Conservation (phyloP, 352 stramenopile species). For the Thalassiosira hispida region DNA sequence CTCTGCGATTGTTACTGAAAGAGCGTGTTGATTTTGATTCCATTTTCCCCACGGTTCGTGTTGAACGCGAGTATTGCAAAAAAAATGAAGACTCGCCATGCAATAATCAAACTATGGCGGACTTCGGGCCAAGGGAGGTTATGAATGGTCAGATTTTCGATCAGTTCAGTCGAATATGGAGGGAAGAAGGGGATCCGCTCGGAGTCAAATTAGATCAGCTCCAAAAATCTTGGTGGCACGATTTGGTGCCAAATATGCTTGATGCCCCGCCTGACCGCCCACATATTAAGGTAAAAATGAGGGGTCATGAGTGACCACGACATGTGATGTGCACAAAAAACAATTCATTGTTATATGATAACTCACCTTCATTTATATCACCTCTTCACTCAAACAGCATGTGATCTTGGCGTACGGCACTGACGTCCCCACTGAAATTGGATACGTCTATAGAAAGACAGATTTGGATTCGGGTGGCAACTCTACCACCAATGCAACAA, state of each 20-base stretch:
- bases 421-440: constrained; percentile 80
- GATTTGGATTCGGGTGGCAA: constrained; percentile 26
- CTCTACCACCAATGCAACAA: constrained; percentile 4
- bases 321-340: too few relatives aligned
- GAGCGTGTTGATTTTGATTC: constrained; percentile 79
- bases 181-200: too few relatives aligned
- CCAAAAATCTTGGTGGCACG: too few relatives aligned
- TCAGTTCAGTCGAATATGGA: constrained; percentile 72
- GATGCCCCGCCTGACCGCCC: constrained; percentile 67
- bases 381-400: constrained; percentile 44
- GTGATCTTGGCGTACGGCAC: constrained; percentile 82
- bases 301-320: too few relatives aligned
- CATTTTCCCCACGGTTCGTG: constrained; percentile 68
- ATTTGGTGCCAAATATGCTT: too few relatives aligned
- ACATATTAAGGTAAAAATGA: too few relatives aligned
- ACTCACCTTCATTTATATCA: too few relatives aligned
- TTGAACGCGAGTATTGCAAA: constrained; percentile 65
- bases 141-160: constrained; percentile 73
- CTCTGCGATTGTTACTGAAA: constrained; percentile 69
- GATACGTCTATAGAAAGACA: constrained; percentile 65
- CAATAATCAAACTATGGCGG: constrained; percentile 37
- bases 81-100: constrained; percentile 61
- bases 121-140: constrained; percentile 67
- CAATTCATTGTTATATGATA: too few relatives aligned
- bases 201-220: too few relatives aligned